Evolutionary conservation across 2,329 filamentous ascomycete species (phyloP), one percentile per base, ranked within the genome.

Genomic region (Capronia americana): DNA sequence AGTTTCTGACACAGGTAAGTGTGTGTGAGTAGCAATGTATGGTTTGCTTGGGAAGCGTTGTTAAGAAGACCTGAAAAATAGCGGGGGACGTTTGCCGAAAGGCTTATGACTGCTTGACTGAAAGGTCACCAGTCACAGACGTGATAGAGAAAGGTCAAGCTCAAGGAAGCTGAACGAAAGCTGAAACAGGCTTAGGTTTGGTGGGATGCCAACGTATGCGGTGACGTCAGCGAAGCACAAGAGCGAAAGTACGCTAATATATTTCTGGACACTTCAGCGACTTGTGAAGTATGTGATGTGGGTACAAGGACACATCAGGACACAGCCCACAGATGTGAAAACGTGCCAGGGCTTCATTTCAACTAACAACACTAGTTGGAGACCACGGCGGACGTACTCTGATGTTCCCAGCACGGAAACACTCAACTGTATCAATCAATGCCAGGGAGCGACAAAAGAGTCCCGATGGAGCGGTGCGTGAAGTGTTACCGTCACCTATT

Each of bases 51-150:
- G 38, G 17, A n/a, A n/a, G 8, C 8, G 17, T 8, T 44, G 38
- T 44, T 17, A 17, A 17, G 38, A 44, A 44, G 38, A 44, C 17
- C 17, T n/a, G 38, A n/a, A 44, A n/a, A n/a, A n/a, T 7, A n/a
- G 17, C 8, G 6, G 11, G 38, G 17, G 34, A 30, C 34, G 20
- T 41, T 44, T 26, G 34, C 11, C 38, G 38, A 57, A 26, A 50
- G 20, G 48, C 48, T 51, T 51, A 26, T 51, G 8, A 50, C 30
- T 10, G n/a, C 24, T 20, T 59, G 57, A 59, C 46, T 48, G 17
- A 3, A 28, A 28, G 7, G 12, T 23, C 4, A 50, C 26, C 44
- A 14, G 26, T 59, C 28, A 50, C 44, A 23, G 5, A 11, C 23
- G 44, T 50, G 26, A 50, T 50, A 34, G 8, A 7, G 20, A 23